phyloP scores from a whole-genome alignment of 1,284 basidiomycete species.

The Ceratobasidium papillatum region DNA sequence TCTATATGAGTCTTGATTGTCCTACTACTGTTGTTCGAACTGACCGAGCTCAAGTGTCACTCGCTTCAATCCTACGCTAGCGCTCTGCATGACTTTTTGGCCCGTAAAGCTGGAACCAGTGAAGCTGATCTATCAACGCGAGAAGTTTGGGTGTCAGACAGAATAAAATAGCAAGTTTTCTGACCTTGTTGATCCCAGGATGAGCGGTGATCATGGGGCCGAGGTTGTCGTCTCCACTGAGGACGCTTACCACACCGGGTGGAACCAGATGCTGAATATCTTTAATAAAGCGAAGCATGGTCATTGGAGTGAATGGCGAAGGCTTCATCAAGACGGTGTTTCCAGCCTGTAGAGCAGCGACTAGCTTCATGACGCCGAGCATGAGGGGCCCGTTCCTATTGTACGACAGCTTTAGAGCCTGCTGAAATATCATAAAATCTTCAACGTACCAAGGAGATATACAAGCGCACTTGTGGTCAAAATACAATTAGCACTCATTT shows the following conservation, averaged over 20 bases:
- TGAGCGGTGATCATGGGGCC: slow-evolving; percentile 85
- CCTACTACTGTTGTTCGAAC: background rate
- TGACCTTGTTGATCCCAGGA: slow-evolving; percentile 76
- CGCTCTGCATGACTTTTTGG: slow-evolving; percentile 59
- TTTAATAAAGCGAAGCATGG: slow-evolving; percentile 68
- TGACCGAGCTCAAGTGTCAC: slow-evolving; percentile 82
- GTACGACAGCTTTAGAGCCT: background rate
- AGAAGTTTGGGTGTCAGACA: background rate
- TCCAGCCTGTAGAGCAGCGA: slow-evolving; percentile 86
- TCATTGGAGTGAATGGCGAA: slow-evolving; percentile 90
- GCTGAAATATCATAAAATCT: background rate
- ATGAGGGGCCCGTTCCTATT: slow-evolving; percentile 21
- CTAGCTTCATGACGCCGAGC: slow-evolving; percentile 75
- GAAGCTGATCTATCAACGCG: slow-evolving; percentile 49
- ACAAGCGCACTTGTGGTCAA: slow-evolving; percentile 1
- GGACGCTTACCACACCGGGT: slow-evolving; percentile 90
- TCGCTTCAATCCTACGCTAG: slow-evolving; percentile 60
- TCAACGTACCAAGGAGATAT: slow-evolving; percentile 11
- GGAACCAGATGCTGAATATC: slow-evolving; percentile 73
- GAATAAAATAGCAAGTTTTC: no score
- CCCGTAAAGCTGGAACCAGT: slow-evolving; percentile 59
- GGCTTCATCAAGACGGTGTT: slow-evolving; percentile 93
- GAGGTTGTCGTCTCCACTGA: slow-evolving; percentile 83
- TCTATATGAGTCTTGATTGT: background rate
- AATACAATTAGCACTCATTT: no score